A percentile compares a stretch with the other conserved stretches of the same genome.
Conservation (phyloP, 2,329 filamentous ascomycete genomes). For the Penicillium sp. region DNA sequence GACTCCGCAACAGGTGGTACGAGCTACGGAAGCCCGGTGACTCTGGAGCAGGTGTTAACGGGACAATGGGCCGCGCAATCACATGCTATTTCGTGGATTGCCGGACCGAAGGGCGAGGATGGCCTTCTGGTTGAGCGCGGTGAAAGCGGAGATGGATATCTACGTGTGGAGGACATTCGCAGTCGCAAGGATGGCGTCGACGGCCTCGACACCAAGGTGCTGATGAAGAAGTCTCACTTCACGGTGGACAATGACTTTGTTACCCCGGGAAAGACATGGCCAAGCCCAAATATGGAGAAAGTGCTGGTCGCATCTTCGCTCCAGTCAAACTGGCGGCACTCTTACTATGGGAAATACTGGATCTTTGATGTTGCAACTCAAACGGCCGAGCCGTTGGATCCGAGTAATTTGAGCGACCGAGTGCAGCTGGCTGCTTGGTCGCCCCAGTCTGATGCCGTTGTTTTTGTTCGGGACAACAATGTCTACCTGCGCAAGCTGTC, state of each 20-base stretch:
- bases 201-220: constrained; percentile 58
- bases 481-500: constrained; percentile 73
- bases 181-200: constrained; percentile 49
- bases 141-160: constrained; percentile 64
- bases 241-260: constrained; percentile 57
- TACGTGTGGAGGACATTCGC: constrained; percentile 85
- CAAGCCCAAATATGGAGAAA: constrained; percentile 80
- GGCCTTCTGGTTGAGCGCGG: constrained; percentile 75
- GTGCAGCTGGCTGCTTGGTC: constrained; percentile 90
- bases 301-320: constrained; percentile 76
- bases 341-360: constrained; percentile 83
- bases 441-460: constrained; percentile 78
- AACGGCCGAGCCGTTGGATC: constrained; percentile 73
- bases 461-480: constrained; percentile 91
- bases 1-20: constrained; percentile 31
- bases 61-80: constrained; percentile 39
- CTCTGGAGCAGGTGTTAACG: constrained; percentile 42
- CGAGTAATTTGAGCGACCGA: constrained; percentile 61
- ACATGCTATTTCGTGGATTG: constrained; percentile 49
- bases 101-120: constrained; percentile 58
- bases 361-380: constrained; percentile 87
- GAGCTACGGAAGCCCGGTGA: constrained; percentile 43
- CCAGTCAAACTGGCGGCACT: constrained; percentile 84
- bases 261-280: constrained; percentile 63
- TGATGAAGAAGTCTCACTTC: constrained; percentile 73